Base-by-base conservation (phyloP, 306 rosid genomes). In the Casuarina glauca region DNA sequence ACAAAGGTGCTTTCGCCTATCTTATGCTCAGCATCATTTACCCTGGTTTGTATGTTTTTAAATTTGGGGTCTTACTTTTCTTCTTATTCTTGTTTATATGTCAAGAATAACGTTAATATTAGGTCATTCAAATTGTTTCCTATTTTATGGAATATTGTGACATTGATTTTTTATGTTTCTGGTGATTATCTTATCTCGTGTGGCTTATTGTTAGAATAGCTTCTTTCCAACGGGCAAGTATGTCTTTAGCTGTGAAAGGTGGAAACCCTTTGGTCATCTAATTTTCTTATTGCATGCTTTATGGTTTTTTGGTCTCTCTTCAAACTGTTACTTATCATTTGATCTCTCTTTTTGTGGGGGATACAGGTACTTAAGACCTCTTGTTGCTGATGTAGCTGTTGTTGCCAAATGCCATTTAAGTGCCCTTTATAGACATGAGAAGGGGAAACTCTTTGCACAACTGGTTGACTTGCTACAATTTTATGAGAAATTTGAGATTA, bases 381-480 rank as follows among this genome's bases (percentile, higher is more conserved):
- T 95, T 76, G 97, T 95, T 80, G 97, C 94, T 81, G 99, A 95
- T 84, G 91, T 91, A n/a, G 99, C 93, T 60, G 99, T 95, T 32
- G 99, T 95, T 80, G 89, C 98, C 58, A 95, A 95, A 84, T 95
- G 99, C 84, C 98, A 93, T 86, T 87, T 95, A 79, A 95, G 99
- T 87, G 88, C 89, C 36, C 97, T 95, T 80, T 95, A 95, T 83
- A 87, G 86, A 85, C 97, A 95, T 74, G 94, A 79, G 79, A 95
- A 86, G 86, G 99, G 99, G 61, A 95, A 95, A 74, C 97, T 95
- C 67, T 95, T 93, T 84, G 96, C 98, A 13, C 99, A 95, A 82
- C 85, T 95, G 86, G 99, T 95, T 9, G 96, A 95, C 82, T 88
- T 95, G 70, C 87, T 95, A 62, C 99, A 93, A 76, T 95, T 95